Evolutionary conservation across 1,139 yeast species (phyloP), one percentile per base, ranked within the genome.

Genomic region (Arxiozyma slooffiae): DNA sequence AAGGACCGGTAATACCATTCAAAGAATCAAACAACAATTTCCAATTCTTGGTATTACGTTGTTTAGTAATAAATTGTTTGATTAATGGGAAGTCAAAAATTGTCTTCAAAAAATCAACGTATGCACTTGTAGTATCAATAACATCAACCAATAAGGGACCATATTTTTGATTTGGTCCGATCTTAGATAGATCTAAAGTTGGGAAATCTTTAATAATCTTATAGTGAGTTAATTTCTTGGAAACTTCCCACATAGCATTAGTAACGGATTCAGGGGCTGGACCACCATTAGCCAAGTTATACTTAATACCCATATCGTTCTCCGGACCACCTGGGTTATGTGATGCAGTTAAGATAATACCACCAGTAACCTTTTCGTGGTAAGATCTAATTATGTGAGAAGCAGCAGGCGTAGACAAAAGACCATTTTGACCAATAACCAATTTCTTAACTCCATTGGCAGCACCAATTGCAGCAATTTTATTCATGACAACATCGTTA

Each of bases 311-410:
- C 67, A 90, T 78, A 67, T 92, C 99, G 57, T 87, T 81, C 38
- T 77, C 72, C 55, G 97, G 97, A 16, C 98, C 97, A 67, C 98
- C 99, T 20, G 99, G 98, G 71, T 92, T 92, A 71, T 92, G 99
- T 39, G 96, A 85, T 4, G 98, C 98, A 21, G 99, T 92, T 64
- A 92, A 76, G 57, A 94, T 88, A 69, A 92, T 90, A 55, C 98
- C 98, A 55, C 98, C 98, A 14, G 97, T 92, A 55, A 88, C 86
- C 50, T 75, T 67, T 24, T 69, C 74, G 6, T 60, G 56, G 50
- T 68, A 79, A 57, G 81, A 79, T 67, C 99, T 80, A 61, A 92
- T 92, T 52, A 92, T 74, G 67, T 89, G 90, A 22, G 97, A 88
- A 18, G 97, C 94, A 22, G 98, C 97, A 1, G 98, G 99, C 5